A percentile compares a stretch with the other conserved stretches of the same genome.
phyloP scores from a whole-genome alignment of 2,329 filamentous ascomycete genomes.

The Trichoderma sp. region DNA sequence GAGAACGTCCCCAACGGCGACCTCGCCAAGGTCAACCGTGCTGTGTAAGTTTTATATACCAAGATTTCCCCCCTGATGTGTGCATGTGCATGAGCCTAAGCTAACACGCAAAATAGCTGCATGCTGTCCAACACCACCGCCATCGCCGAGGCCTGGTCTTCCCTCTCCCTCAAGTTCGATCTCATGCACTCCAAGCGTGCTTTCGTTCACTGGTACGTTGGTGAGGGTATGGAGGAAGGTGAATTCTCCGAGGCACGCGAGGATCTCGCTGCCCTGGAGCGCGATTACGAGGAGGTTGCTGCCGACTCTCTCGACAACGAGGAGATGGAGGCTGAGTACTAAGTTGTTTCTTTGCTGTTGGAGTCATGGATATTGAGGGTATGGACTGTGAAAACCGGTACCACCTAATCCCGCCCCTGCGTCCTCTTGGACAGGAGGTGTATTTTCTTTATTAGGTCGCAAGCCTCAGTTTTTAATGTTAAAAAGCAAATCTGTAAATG shows the following conservation, averaged over 20 bases:
- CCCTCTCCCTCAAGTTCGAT: conserved; percentile 96
- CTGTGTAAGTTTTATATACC: conserved; percentile 69
- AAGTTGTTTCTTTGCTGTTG: conserved; percentile 37
- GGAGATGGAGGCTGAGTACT: conserved; percentile 90
- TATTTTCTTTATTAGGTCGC: conserved; percentile 41
- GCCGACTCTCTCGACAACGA: conserved; percentile 89
- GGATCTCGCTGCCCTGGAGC: conserved; percentile 95
- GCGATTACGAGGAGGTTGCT: conserved; percentile 98
- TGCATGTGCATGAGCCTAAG: neutral
- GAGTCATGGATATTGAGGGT: conserved; percentile 18
- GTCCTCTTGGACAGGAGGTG: conserved; percentile 33
- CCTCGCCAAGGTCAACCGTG: conserved; percentile 95
- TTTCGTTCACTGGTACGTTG: conserved; percentile 99
- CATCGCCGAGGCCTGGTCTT: conserved; percentile 97
- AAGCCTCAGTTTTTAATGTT: conserved; percentile 40
- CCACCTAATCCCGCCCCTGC: conserved; percentile 32
- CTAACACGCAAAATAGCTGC: conserved; percentile 57
- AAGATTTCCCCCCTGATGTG: neutral
- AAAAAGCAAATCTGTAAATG: conserved; percentile 36
- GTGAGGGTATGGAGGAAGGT: conserved; percentile 99
- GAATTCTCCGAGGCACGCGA: conserved; percentile 99
- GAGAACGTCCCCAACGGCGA: conserved; percentile 96
- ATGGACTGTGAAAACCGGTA: conserved; percentile 21
- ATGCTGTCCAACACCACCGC: conserved; percentile 99
- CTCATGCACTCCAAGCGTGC: conserved; percentile 99